Base-by-base conservation (phyloP, 2,329 filamentous ascomycete species). In the Clarireedia monteithiana region DNA sequence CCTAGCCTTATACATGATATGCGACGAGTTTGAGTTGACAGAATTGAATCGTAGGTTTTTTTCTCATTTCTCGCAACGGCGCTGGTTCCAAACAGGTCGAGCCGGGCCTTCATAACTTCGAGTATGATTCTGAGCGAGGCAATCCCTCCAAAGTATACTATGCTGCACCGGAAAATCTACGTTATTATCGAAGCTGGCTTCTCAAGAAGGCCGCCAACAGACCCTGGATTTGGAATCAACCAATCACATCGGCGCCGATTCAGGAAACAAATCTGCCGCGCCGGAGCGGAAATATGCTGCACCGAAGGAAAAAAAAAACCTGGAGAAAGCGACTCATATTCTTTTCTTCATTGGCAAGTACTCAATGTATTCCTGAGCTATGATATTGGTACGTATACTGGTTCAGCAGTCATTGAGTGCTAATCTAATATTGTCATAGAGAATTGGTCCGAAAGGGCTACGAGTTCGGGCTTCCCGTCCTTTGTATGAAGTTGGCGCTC, bases 401-500 rank as follows among this genome's bases (percentile, higher is more conserved):
- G 2, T 15, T 2, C 12, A 10, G 4, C 9, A 6, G n/a, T 5
- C 4, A 10, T 45, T 12, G 9, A 3, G 6, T 23, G 20, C 3
- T 20, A 20, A 34, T n/a, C 50, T 17, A 15, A 27, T 17, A 1
- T 12, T 14, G 15, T 45, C 7, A 20, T 27, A 55, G 53, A 55
- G 61, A 61, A 49, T 64, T 50, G 64, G 64, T 59, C 63, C 63
- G n/a, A 60, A 64, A 59, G 59, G 65, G 52, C 62, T 67, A 49
- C 62, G 65, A 56, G 63, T 59, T 39, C 62, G 64, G 61, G 61
- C 65, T 53, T 65, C 63, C 45, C 57, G 60, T 44, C 60, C 55
- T 57, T 58, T 66, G 39, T 51, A 64, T 49, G 59, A 58, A 50
- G 58, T 65, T 17, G 63, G 63, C 50, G 52, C 61, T 38, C 51